A percentile compares a stretch with the other conserved stretches of the same genome.
These are phyloP conservation scores for Glomus cerebriforme DNA, from an alignment of 192 early-diverging fungal species.

Conservation along the genomic window DNA sequence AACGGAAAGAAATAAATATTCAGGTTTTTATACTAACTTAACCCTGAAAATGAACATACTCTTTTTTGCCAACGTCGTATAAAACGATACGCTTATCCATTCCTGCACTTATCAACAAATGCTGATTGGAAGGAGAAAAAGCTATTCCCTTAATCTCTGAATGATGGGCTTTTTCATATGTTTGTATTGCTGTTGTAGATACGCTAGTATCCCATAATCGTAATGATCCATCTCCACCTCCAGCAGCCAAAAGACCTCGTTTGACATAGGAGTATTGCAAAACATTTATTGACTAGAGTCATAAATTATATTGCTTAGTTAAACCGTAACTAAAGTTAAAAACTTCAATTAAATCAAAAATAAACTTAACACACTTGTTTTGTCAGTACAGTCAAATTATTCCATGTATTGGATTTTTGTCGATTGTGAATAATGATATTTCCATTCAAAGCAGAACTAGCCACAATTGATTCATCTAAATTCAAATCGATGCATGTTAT, in stretches of 20 bases:
- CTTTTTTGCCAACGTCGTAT: conserved; percentile 45
- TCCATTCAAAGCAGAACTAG: conserved; percentile 23
- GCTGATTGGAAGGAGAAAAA: conserved; percentile 46
- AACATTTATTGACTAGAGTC: conserved; percentile 28
- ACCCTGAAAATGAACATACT: conserved; percentile 13
- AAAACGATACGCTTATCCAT: conserved; percentile 43
- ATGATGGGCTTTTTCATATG: conserved; percentile 39
- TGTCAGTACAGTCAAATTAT: conserved; percentile 21
- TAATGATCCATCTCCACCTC: conserved; percentile 43
- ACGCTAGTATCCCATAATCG: conserved; percentile 46
- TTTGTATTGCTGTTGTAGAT: conserved; percentile 40
- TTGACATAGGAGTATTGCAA: conserved; percentile 45
- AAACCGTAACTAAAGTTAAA: not conserved
- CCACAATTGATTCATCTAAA: conserved; percentile 32
- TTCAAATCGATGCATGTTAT: conserved; percentile 33
- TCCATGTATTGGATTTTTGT: conserved; percentile 16
- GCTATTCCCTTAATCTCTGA: conserved; percentile 44
- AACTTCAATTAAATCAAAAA: not conserved
- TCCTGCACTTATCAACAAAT: conserved; percentile 44
- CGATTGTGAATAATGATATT: conserved; percentile 35
- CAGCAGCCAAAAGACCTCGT: conserved; percentile 41
- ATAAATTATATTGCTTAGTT: not conserved
- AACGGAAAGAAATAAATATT: not conserved
- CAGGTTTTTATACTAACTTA: not conserved
- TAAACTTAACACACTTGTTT: not conserved